Percentiles rank a stretch among this genome's conserved stretches.
Conservation (phyloP, 306 rosid species). For the Cucurbita argyrosperma region DNA sequence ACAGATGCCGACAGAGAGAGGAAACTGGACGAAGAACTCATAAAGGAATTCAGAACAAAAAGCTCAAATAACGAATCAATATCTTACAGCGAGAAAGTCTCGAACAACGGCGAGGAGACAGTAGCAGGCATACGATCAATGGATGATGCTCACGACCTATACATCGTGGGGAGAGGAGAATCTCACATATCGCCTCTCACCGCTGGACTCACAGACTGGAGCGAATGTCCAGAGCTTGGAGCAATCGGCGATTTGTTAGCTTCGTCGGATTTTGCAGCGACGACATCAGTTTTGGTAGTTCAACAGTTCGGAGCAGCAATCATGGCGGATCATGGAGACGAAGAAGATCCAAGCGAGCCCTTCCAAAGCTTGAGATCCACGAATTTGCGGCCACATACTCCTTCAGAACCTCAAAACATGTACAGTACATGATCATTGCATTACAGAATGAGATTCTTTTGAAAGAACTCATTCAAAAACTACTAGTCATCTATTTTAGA, state of each 20-base stretch:
- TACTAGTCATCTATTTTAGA: too few relatives aligned
- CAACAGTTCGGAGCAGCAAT: conserved; percentile 46
- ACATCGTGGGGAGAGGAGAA: conserved; percentile 83
- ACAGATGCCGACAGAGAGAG: conserved; percentile 32
- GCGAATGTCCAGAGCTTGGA: conserved; percentile 88
- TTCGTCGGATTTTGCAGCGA: conserved; percentile 74
- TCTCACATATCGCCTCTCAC: conserved; percentile 58
- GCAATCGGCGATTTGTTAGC: conserved; percentile 81
- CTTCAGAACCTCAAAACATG: neutral
- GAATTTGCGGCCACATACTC: conserved; percentile 5
- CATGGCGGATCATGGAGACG: conserved; percentile 2
- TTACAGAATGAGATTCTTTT: neutral
- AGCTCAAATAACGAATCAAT: conserved; percentile 20
- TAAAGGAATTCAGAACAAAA: conserved; percentile 30
- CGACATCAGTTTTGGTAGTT: conserved; percentile 67
- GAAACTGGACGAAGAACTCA: conserved; percentile 35
- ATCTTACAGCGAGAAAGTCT: conserved; percentile 38
- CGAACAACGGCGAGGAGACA: conserved; percentile 75
- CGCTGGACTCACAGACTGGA: conserved; percentile 90
- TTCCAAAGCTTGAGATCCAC: neutral
- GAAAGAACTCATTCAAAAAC: too few relatives aligned
- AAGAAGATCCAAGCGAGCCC: conserved; percentile 6
- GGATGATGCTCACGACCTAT: conserved; percentile 53
- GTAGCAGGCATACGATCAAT: conserved; percentile 55
- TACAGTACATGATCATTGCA: neutral